A percentile compares a stretch with the other conserved stretches of the same genome.
These are phyloP conservation scores for Ceratocystis colombiana DNA, from an alignment of 2,329 filamentous ascomycete species.

Conservation along the genomic window DNA sequence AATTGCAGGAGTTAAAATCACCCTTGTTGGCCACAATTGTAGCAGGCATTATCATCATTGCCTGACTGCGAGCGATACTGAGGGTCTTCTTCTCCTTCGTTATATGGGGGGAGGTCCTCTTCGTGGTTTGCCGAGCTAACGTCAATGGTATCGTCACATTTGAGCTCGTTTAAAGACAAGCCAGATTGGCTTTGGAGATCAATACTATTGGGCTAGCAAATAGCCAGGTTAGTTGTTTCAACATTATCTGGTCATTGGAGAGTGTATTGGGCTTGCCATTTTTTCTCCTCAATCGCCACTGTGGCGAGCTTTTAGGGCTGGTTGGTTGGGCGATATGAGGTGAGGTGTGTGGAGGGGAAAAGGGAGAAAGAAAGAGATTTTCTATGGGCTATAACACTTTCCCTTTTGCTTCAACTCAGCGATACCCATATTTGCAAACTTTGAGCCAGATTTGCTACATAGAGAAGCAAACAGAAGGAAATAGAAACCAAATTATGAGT, in stretches of 20 bases:
- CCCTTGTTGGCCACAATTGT: background rate
- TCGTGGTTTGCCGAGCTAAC: background rate
- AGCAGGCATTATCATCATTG: background rate
- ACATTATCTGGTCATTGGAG: background rate
- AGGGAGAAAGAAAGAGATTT: background rate
- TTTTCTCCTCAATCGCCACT: background rate
- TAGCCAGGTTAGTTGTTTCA: background rate
- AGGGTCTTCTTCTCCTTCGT: too few relatives aligned
- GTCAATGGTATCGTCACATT: background rate
- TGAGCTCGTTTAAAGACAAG: background rate
- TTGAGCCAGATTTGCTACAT: background rate
- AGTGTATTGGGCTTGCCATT: background rate
- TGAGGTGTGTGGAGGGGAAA: background rate
- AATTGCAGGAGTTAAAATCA: background rate
- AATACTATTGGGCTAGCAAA: background rate
- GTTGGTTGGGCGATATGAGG: background rate
- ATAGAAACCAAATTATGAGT: background rate
- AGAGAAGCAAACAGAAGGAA: background rate
- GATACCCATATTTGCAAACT: background rate
- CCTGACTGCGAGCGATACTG: background rate
- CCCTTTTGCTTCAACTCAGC: background rate
- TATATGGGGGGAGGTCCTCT: background rate
- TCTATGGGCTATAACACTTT: background rate
- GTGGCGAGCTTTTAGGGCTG: background rate
- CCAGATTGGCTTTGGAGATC: background rate